These are phyloP conservation scores for Gnomoniopsis sp. DNA, from an alignment of 2,329 filamentous ascomycete genomes.

Conservation along the genomic window DNA sequence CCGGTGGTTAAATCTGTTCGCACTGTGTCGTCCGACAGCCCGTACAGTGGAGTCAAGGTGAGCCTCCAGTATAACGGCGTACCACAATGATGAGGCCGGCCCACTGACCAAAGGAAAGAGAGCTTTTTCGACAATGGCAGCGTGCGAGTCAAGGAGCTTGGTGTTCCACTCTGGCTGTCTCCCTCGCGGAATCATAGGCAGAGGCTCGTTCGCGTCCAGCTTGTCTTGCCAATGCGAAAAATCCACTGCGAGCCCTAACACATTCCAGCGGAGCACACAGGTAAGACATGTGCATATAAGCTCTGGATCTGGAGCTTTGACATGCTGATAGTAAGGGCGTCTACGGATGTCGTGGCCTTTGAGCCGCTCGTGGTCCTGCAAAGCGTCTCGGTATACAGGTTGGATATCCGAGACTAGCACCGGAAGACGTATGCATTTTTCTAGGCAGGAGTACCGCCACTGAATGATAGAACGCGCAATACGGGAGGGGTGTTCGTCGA, in stretches of 20 bases:
- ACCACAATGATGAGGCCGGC: slow-evolving; percentile 36
- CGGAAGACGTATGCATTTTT: slow-evolving; percentile 49
- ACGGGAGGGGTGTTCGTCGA: slow-evolving; percentile 39
- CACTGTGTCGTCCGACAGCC: slow-evolving; percentile 35
- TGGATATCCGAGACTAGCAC: slow-evolving; percentile 39
- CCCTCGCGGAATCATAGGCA: slow-evolving; percentile 49
- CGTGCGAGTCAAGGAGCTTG: slow-evolving; percentile 39
- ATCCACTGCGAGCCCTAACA: slow-evolving; percentile 50
- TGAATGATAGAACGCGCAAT: slow-evolving; percentile 36
- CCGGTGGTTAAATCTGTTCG: slow-evolving; percentile 46
- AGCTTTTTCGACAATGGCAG: slow-evolving; percentile 41
- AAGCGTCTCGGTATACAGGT: slow-evolving; percentile 29
- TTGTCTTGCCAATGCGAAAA: slow-evolving; percentile 53
- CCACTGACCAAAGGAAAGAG: slow-evolving; percentile 29
- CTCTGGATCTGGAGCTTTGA: slow-evolving; percentile 40
- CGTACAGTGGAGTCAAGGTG: slow-evolving; percentile 29
- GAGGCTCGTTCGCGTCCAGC: slow-evolving; percentile 47
- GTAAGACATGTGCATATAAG: slow-evolving; percentile 55
- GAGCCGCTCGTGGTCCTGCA: slow-evolving; percentile 39
- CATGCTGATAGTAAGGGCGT: slow-evolving; percentile 52
- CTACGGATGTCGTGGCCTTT: slow-evolving; percentile 42
- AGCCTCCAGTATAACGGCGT: slow-evolving; percentile 38
- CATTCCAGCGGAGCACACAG: slow-evolving; percentile 55
- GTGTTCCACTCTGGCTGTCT: slow-evolving; percentile 46
- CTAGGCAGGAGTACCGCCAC: slow-evolving; percentile 47